phyloP scores from a whole-genome alignment of 139 green algal genomes.

The Tetraselmis striata region DNA sequence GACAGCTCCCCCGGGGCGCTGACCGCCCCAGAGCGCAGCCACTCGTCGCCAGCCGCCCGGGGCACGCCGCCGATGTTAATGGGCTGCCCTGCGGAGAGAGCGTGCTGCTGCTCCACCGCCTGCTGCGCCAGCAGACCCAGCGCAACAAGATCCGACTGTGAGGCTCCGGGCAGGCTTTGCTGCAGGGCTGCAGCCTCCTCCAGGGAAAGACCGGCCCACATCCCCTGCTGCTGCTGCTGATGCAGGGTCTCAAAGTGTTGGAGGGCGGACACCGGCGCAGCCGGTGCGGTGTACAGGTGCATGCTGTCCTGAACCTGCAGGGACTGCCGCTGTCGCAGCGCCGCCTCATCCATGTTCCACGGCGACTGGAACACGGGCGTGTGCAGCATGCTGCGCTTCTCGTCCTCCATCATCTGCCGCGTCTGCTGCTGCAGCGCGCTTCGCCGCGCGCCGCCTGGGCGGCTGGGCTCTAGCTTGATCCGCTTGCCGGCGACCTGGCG shows the following conservation, averaged over 20 bases:
- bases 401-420: constrained; percentile 2
- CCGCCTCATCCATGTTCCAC: neutral
- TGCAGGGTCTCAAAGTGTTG: neutral
- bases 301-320: neutral
- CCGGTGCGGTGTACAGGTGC: neutral
- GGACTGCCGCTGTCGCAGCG: neutral
- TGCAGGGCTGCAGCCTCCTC: neutral
- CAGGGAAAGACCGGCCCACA: neutral
- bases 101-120: neutral
- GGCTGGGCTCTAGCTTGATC: constrained; percentile 5
- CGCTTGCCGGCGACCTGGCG: neutral
- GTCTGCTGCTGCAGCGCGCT: neutral
- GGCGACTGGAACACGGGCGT: neutral
- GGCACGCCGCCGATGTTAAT: neutral
- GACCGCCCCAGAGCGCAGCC: neutral
- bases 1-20: neutral
- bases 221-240: constrained; percentile 1
- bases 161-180: neutral
- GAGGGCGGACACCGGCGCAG: neutral
- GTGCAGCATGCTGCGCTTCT: neutral
- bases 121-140: neutral
- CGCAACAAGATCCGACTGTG: neutral
- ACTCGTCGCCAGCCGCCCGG: neutral
- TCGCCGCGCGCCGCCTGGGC: neutral
- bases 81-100: neutral